Conservation (phyloP, 768 basidiomycete species). For the Coprinellus aureogranulatus region DNA sequence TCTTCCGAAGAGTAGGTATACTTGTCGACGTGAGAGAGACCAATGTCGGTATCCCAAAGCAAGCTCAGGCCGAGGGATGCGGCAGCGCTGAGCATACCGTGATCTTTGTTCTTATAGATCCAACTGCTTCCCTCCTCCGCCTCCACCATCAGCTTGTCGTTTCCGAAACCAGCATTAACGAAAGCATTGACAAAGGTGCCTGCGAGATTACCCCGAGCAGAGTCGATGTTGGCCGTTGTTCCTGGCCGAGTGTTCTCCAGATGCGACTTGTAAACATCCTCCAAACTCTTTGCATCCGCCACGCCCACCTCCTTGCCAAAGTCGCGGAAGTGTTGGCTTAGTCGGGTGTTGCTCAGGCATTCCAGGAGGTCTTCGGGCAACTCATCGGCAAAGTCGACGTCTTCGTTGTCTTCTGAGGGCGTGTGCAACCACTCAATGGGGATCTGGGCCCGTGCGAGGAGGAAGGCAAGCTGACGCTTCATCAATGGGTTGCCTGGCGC, state of each 20-base stretch:
- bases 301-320: constrained; percentile 96
- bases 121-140: constrained; percentile 96
- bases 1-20: constrained; percentile 97
- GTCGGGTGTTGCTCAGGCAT: constrained; percentile 80
- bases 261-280: constrained; percentile 97
- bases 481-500: constrained; percentile 87
- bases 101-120: constrained; percentile 99
- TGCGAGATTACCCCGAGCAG: constrained; percentile 90
- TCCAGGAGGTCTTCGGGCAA: constrained; percentile 80
- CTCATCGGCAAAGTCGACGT: constrained; percentile 58
- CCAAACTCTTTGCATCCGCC: constrained; percentile 82
- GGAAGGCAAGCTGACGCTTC: constrained; percentile 92
- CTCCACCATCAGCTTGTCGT: constrained; percentile 97
- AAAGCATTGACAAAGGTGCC: constrained; percentile 99
- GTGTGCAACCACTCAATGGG: constrained; percentile 86
- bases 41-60: constrained; percentile 95
- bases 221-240: constrained; percentile 78
- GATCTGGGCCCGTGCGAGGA: constrained; percentile 89
- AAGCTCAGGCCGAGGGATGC: constrained; percentile 91
- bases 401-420: constrained; percentile 46
- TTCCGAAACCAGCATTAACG: constrained; percentile 97
- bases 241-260: constrained; percentile 82
- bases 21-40: constrained; percentile 92
- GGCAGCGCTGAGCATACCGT: constrained; percentile 98
- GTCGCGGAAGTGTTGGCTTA: constrained; percentile 81